A percentile compares a stretch with the other conserved stretches of the same genome.
These are phyloP conservation scores for Phaeoacremonium minimum DNA, from an alignment of 2,329 filamentous ascomycete species.

Conservation along the genomic window DNA sequence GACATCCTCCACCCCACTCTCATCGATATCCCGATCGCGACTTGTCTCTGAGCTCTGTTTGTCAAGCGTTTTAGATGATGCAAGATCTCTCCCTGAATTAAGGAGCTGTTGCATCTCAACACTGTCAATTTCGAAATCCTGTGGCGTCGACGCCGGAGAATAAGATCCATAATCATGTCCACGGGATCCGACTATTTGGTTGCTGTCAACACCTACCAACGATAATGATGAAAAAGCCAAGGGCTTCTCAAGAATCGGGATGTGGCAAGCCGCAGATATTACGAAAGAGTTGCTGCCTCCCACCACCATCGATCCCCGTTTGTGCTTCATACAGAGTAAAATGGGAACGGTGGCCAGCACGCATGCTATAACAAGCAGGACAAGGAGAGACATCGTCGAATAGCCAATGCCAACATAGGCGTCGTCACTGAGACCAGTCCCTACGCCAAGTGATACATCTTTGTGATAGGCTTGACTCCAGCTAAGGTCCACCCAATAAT, in stretches of 20 bases:
- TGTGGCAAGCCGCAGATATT: constrained; percentile 3
- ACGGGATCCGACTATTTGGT: not conserved
- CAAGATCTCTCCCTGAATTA: too few relatives aligned
- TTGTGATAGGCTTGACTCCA: not conserved
- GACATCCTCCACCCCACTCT: not conserved
- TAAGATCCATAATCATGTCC: not conserved
- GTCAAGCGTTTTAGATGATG: not conserved
- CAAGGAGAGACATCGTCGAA: not conserved
- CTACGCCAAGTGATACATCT: not conserved
- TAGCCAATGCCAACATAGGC: not conserved
- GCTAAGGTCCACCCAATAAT: not conserved
- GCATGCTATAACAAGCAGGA: not conserved
- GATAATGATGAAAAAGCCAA: too few relatives aligned
- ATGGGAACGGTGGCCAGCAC: not conserved
- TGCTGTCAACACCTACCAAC: too few relatives aligned
- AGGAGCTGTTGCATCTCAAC: not conserved
- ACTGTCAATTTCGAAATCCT: not conserved
- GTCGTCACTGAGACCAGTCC: not conserved
- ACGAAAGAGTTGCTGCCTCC: constrained; percentile 1
- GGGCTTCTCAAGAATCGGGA: not conserved
- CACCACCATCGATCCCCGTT: not conserved
- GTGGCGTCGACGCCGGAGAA: not conserved
- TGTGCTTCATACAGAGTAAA: not conserved
- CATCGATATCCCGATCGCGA: not conserved
- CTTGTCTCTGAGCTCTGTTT: not conserved